These are phyloP conservation scores for Termitomyces eurrhizus DNA, from an alignment of 768 basidiomycete genomes.

Conservation along the genomic window DNA sequence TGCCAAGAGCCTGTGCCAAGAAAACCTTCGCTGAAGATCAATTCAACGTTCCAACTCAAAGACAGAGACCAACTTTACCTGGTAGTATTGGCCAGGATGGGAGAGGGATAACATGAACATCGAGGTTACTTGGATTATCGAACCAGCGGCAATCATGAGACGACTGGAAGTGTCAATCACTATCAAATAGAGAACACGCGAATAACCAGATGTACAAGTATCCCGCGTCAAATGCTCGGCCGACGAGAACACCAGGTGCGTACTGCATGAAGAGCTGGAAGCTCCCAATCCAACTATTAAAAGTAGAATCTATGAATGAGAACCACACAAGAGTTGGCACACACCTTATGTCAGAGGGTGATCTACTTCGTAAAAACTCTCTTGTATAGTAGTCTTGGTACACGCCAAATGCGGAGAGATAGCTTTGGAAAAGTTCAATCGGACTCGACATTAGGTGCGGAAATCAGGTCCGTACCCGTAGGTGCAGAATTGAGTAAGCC, in stretches of 20 bases:
- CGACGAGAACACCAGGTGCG: constrained; percentile 35
- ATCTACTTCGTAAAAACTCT: constrained; percentile 30
- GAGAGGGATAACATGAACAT: constrained; percentile 44
- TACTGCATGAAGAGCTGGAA: constrained; percentile 45
- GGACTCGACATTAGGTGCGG: neutral
- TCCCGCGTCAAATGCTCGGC: constrained; percentile 42
- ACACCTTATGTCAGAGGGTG: constrained; percentile 44
- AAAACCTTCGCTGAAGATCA: constrained; percentile 33
- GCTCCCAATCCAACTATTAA: constrained; percentile 45
- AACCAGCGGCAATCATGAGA: constrained; percentile 32
- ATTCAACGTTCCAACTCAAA: neutral
- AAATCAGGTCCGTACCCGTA: constrained; percentile 30
- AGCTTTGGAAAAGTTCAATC: constrained; percentile 31
- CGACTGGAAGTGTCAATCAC: constrained; percentile 24
- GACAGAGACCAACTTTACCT: constrained; percentile 25
- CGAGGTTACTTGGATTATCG: constrained; percentile 32
- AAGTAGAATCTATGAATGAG: constrained; percentile 1
- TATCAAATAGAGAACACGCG: constrained; percentile 7
- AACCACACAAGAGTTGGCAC: neutral
- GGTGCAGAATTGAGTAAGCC: constrained; percentile 43
- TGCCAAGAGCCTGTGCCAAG: constrained; percentile 54
- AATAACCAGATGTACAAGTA: constrained; percentile 37
- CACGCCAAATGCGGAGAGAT: constrained; percentile 42
- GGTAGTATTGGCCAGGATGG: constrained; percentile 37
- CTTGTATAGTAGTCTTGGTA: constrained; percentile 47